Percentiles rank a stretch among this genome's conserved stretches.
These are phyloP conservation scores for Aspergillus mulundensis DNA, from an alignment of 495 filamentous ascomycete genomes.

Conservation along the genomic window DNA sequence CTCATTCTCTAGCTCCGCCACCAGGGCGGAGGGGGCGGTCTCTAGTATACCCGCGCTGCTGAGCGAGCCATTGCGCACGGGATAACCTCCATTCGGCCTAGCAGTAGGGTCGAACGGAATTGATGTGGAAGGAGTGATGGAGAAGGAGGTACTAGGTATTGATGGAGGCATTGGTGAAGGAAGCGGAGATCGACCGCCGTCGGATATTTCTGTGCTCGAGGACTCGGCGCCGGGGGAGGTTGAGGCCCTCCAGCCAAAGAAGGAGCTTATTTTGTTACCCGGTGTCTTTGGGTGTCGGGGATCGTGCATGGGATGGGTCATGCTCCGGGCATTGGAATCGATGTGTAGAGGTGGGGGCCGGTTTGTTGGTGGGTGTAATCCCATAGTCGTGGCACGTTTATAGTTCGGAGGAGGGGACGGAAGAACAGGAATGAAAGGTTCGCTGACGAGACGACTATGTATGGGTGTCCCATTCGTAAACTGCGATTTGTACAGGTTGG, in stretches of 20 bases:
- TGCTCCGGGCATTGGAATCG: slow-evolving; percentile 29
- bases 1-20: slow-evolving; percentile 83
- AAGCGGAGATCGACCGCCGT: slow-evolving; percentile 54
- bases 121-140: slow-evolving; percentile 29
- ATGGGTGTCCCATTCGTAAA: slow-evolving; percentile 43
- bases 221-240: slow-evolving; percentile 57
- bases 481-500: slow-evolving; percentile 28
- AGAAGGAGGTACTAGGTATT: slow-evolving; percentile 38
- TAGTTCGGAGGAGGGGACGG: slow-evolving; percentile 34
- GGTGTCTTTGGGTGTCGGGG: slow-evolving; percentile 55
- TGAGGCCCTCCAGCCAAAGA: slow-evolving; percentile 63
- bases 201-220: slow-evolving; percentile 62
- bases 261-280: slow-evolving; percentile 58
- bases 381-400: slow-evolving; percentile 43
- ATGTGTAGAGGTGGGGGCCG: slow-evolving; percentile 42
- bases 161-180: slow-evolving; percentile 54
- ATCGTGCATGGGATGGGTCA: slow-evolving; percentile 29
- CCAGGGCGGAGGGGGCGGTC: slow-evolving; percentile 48
- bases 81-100: slow-evolving; percentile 39
- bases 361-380: slow-evolving; percentile 33
- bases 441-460: slow-evolving; percentile 45
- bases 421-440: slow-evolving; percentile 44
- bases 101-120: slow-evolving; percentile 38
- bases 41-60: slow-evolving; percentile 40
- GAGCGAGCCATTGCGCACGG: slow-evolving; percentile 32